Conservation (phyloP, 106 monocot genomes). For the Gastrodia elata region DNA sequence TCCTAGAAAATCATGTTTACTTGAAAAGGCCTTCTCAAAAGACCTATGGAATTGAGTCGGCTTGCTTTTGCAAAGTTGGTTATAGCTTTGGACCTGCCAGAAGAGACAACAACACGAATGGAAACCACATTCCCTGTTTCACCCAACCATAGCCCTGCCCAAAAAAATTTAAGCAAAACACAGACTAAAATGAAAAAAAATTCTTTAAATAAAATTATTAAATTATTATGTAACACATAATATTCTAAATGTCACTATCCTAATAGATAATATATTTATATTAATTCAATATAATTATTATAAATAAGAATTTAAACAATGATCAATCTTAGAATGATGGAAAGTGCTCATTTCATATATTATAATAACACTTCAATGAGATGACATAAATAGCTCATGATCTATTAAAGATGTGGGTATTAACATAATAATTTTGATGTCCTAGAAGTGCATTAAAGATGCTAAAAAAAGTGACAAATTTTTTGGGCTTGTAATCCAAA, state of each 20-base stretch:
- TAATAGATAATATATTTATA: neutral
- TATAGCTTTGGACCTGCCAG: constrained; percentile 74
- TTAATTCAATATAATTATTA: no score
- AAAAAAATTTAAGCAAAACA: neutral
- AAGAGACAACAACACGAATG: constrained; percentile 31
- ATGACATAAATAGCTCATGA: neutral
- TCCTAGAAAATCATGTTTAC: constrained; percentile 57
- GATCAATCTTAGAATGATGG: neutral
- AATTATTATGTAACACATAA: no score
- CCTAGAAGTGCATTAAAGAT: neutral
- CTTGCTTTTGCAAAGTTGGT: constrained; percentile 53
- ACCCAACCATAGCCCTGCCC: constrained; percentile 95
- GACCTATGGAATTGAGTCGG: constrained; percentile 54
- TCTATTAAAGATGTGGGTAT: neutral
- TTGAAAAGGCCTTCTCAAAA: constrained; percentile 82
- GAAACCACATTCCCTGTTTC: constrained; percentile 77
- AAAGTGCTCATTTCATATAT: neutral
- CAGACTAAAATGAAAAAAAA: neutral
- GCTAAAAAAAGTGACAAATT: neutral
- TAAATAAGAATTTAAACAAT: no score
- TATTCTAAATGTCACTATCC: neutral
- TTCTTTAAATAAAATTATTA: neutral
- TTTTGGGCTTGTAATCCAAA: no score
- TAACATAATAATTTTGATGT: neutral
- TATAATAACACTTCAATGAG: neutral